phyloP scores from a whole-genome alignment of 306 rosid species.

The Vigna trinervia region DNA sequence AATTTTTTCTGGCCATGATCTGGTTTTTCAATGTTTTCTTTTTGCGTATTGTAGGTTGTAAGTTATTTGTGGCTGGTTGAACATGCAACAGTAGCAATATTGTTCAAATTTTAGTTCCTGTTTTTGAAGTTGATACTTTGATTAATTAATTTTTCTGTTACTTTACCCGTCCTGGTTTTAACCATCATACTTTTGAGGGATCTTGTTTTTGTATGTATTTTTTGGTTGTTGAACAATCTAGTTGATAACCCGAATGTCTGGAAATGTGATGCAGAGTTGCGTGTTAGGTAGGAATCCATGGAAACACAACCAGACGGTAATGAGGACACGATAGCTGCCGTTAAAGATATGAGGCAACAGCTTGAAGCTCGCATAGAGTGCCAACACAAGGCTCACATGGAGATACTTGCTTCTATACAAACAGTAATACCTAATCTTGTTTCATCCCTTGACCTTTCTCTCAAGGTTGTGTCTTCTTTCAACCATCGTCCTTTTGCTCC shows the following conservation, averaged over 20 bases:
- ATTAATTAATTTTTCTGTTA: neutral
- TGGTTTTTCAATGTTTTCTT: neutral
- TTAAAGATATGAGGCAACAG: slow-evolving; percentile 61
- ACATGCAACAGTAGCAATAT: neutral
- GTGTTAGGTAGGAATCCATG: slow-evolving; percentile 51
- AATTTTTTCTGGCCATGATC: neutral
- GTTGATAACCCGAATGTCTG: slow-evolving; percentile 15
- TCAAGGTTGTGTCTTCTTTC: slow-evolving; percentile 77
- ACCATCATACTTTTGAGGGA: neutral
- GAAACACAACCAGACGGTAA: slow-evolving; percentile 60
- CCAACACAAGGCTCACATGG: slow-evolving; percentile 75
- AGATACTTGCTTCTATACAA: slow-evolving; percentile 77
- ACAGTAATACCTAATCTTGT: slow-evolving; percentile 70
- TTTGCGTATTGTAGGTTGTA: neutral
- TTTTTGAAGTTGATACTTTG: neutral
- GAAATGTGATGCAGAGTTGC: slow-evolving; percentile 13
- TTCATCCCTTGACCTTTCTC: slow-evolving; percentile 83
- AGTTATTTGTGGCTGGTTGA: slow-evolving; percentile 7
- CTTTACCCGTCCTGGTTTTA: neutral
- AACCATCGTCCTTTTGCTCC: slow-evolving; percentile 79
- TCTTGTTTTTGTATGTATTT: slow-evolving; percentile 18
- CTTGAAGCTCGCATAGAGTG: slow-evolving; percentile 78
- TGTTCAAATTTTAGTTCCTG: slow-evolving; percentile 23
- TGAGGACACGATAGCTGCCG: slow-evolving; percentile 52
- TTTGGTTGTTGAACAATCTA: slow-evolving; percentile 5